phyloP scores from a whole-genome alignment of 495 filamentous ascomycete species.

The Trypethelium eluteriae region DNA sequence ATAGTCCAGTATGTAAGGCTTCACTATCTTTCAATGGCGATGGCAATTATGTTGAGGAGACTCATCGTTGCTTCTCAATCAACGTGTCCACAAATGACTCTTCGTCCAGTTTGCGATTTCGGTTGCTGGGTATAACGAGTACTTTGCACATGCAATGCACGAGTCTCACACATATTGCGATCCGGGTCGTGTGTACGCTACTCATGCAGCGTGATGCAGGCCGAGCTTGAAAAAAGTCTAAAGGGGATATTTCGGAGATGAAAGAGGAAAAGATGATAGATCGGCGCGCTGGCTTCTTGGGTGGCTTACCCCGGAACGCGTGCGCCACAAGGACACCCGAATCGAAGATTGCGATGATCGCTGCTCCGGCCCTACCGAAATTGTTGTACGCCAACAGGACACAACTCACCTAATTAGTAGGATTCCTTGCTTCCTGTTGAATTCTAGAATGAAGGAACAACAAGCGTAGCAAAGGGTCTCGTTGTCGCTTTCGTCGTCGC shows the following conservation, averaged over 20 bases:
- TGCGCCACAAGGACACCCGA: neutral
- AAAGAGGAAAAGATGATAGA: conserved; percentile 1
- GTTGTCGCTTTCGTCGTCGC: neutral
- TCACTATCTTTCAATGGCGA: no score
- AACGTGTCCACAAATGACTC: no score
- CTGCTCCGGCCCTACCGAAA: neutral
- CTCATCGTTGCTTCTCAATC: no score
- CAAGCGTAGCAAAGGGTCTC: neutral
- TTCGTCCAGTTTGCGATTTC: no score
- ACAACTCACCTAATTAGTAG: neutral
- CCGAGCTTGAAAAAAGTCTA: neutral
- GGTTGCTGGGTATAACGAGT: neutral
- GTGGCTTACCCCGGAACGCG: neutral
- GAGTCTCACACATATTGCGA: neutral
- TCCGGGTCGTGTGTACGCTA: neutral
- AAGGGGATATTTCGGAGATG: neutral
- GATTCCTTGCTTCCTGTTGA: neutral
- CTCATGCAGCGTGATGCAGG: conserved; percentile 9
- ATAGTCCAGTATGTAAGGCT: no score
- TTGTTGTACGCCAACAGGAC: conserved; percentile 7
- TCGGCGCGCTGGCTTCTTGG: neutral
- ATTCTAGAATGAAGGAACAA: conserved; percentile 10
- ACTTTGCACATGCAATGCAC: neutral
- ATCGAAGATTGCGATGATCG: neutral
- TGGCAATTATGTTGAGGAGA: no score